These are phyloP conservation scores for Euclidium syriacum DNA, from an alignment of 345 rosid species.

Conservation along the genomic window DNA sequence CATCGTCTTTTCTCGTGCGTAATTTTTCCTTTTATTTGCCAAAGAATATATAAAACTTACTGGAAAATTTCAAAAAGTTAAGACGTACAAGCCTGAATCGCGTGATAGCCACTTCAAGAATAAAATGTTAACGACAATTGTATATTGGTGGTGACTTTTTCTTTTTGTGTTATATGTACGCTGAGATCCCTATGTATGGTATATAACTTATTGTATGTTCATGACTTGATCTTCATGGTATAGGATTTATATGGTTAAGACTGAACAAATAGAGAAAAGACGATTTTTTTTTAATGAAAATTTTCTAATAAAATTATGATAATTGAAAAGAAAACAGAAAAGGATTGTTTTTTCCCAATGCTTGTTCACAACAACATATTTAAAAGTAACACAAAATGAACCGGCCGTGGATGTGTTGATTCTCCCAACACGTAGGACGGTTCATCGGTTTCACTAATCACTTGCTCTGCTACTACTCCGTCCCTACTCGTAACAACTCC, in stretches of 20 bases:
- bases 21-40: background rate
- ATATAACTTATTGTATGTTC: background rate
- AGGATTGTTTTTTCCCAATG: too few species aligned
- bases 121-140: background rate
- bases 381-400: too few species aligned
- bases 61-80: background rate
- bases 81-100: background rate
- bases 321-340: too few species aligned
- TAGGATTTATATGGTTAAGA: too few species aligned
- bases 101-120: slow-evolving; percentile 7
- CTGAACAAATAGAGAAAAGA: too few species aligned
- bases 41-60: background rate
- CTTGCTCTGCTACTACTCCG: background rate
- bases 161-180: background rate
- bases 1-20: slow-evolving; percentile 16
- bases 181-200: too few species aligned
- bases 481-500: background rate
- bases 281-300: too few species aligned
- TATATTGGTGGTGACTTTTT: background rate
- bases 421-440: too few species aligned
- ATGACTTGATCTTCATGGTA: background rate
- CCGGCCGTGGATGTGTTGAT: too few species aligned
- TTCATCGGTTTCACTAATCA: background rate
- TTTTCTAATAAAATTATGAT: too few species aligned
- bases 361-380: too few species aligned